Conservation (phyloP, 2,329 filamentous ascomycete species). For the Dryadomyces quercivorus region DNA sequence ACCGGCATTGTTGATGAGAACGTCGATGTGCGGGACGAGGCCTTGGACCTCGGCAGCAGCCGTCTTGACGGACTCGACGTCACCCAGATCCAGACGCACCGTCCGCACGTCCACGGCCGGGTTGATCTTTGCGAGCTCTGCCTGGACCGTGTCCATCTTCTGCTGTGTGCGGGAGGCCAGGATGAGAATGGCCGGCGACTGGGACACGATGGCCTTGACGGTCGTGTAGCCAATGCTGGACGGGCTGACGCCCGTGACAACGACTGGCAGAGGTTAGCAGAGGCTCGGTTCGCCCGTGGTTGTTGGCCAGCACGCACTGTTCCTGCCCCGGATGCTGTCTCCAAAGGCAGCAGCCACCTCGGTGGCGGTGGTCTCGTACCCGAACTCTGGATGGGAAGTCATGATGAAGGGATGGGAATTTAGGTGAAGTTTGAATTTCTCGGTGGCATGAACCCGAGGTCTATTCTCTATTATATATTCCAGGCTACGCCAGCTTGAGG, state of each 20-base stretch:
- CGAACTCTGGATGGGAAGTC: constrained; percentile 11
- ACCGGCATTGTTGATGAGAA: constrained; percentile 31
- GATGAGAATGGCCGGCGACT: constrained; percentile 27
- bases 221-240: constrained; percentile 28
- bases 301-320: neutral
- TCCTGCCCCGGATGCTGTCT: constrained; percentile 8
- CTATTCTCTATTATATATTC: too few relatives aligned
- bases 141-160: constrained; percentile 28
- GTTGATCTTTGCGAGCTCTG: constrained; percentile 18
- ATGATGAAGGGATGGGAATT: constrained; percentile 1
- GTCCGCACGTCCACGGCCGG: constrained; percentile 15
- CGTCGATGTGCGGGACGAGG: constrained; percentile 20
- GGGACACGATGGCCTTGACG: constrained; percentile 30
- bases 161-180: constrained; percentile 30
- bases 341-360: constrained; percentile 10
- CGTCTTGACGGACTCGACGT: constrained; percentile 19
- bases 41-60: constrained; percentile 20
- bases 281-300: neutral
- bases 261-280: constrained; percentile 3
- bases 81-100: constrained; percentile 22
- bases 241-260: constrained; percentile 27
- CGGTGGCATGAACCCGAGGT: too few relatives aligned
- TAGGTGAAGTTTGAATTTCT: too few relatives aligned
- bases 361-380: constrained; percentile 10
- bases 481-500: too few relatives aligned